These are phyloP conservation scores for Linderniella brevidens DNA, from an alignment of 257 asterid genomes.

Conservation along the genomic window DNA sequence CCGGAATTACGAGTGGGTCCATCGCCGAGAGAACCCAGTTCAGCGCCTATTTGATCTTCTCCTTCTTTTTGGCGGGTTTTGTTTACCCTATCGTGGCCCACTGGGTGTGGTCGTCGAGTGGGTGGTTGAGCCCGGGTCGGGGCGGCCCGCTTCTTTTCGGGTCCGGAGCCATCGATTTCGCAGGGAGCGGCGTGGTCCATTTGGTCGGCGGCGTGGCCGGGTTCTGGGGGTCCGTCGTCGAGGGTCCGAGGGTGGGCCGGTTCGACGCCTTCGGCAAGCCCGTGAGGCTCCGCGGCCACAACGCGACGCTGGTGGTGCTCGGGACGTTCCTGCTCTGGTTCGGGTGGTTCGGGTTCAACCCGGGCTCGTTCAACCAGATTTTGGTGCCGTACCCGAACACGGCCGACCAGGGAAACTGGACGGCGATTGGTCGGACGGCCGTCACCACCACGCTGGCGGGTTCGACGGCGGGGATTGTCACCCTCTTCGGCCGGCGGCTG, in stretches of 20 bases:
- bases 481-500: conserved; percentile 29
- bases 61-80: conserved; percentile 42
- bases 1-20: conserved; percentile 59
- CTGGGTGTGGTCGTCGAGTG: conserved; percentile 46
- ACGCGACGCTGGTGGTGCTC: conserved; percentile 35
- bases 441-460: conserved; percentile 43
- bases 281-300: conserved; percentile 31
- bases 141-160: conserved; percentile 17
- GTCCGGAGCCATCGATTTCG: conserved; percentile 42
- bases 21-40: conserved; percentile 55
- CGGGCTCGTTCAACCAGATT: conserved; percentile 36
- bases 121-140: conserved; percentile 31
- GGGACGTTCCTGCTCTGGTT: conserved; percentile 41
- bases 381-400: conserved; percentile 24
- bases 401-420: conserved; percentile 28
- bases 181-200: conserved; percentile 45
- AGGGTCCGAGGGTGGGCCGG: conserved; percentile 44
- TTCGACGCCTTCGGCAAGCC: conserved; percentile 35
- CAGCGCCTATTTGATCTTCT: conserved; percentile 36
- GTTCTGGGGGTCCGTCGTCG: conserved; percentile 34
- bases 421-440: conserved; percentile 29
- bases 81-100: conserved; percentile 49
- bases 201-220: conserved; percentile 48
- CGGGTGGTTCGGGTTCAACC: conserved; percentile 56
- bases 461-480: conserved; percentile 31